phyloP scores from a whole-genome alignment of 1,139 yeast genomes.

The Yamadazyma epiphylla region DNA sequence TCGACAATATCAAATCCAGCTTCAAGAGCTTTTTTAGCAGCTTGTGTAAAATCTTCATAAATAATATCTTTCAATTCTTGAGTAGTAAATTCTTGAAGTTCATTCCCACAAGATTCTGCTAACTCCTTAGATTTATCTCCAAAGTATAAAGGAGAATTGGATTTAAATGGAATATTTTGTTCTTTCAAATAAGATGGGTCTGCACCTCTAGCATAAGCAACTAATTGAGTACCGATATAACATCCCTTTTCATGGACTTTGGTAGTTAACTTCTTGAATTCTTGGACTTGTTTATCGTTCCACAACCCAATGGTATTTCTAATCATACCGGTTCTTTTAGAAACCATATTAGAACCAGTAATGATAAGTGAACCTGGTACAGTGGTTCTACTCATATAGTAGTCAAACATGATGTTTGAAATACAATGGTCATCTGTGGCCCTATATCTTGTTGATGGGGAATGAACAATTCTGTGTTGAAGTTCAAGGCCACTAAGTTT shows the following conservation, averaged over 20 bases:
- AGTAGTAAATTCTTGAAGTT: constrained; percentile 37
- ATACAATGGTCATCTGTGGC: constrained; percentile 42
- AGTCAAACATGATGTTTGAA: constrained; percentile 40
- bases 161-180: constrained; percentile 21
- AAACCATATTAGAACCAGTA: constrained; percentile 29
- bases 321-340: constrained; percentile 33
- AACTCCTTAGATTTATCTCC: constrained; percentile 17
- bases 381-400: constrained; percentile 51
- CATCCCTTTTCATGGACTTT: constrained; percentile 54
- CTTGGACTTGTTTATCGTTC: constrained; percentile 39
- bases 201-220: constrained; percentile 58
- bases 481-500: constrained; percentile 38
- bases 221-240: constrained; percentile 52
- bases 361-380: constrained; percentile 38
- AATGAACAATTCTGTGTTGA: constrained; percentile 42
- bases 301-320: constrained; percentile 53
- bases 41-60: constrained; percentile 28
- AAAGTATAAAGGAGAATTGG: constrained; percentile 23
- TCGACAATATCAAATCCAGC: constrained; percentile 72
- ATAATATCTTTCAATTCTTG: constrained; percentile 42
- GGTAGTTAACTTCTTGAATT: constrained; percentile 48
- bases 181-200: constrained; percentile 37
- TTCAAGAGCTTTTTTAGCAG: constrained; percentile 43
- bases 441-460: constrained; percentile 55
- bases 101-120: constrained; percentile 29